Conservation (phyloP, 2,329 filamentous ascomycete species). For the Fusarium proliferatum region DNA sequence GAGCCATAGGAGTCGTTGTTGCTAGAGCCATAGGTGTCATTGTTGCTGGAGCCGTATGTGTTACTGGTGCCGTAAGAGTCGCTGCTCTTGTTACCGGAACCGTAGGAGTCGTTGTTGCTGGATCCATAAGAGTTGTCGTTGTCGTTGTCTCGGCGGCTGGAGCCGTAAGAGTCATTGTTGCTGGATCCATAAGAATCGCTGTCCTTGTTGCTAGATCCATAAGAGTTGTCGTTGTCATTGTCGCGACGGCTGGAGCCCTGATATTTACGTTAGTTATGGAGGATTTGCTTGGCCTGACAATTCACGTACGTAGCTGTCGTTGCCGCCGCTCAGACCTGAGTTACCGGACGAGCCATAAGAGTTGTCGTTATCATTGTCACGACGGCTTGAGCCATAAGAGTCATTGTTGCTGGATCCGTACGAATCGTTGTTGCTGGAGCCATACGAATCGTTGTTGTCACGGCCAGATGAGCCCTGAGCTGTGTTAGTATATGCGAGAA, state of each 20-base stretch:
- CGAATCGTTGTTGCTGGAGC: conserved; percentile 10
- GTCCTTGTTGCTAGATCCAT: conserved; percentile 5
- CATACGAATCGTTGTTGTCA: conserved; percentile 8
- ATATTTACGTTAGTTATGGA: background rate
- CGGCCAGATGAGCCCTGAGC: conserved; percentile 11
- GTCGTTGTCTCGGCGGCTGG: background rate
- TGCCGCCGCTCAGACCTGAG: conserved; percentile 12
- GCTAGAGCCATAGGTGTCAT: conserved; percentile 6
- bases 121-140: background rate
- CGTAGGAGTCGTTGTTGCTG: background rate
- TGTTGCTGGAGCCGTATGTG: background rate
- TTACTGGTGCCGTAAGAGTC: background rate
- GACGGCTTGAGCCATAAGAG: background rate
- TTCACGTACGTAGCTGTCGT: conserved; percentile 14
- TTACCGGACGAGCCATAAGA: conserved; percentile 5
- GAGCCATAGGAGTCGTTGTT: conserved; percentile 2
- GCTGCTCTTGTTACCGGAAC: background rate
- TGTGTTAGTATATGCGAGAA: background rate
- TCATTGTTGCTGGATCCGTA: background rate
- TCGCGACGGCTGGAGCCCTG: conserved; percentile 26
- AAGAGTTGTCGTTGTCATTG: conserved; percentile 9
- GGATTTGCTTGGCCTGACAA: too few species aligned
- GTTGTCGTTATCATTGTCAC: conserved; percentile 6
- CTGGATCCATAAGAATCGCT: background rate
- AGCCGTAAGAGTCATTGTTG: conserved; percentile 8